Evolutionary conservation across 345 rosid genomes (phyloP).

Genomic region (Populus euphratica): DNA sequence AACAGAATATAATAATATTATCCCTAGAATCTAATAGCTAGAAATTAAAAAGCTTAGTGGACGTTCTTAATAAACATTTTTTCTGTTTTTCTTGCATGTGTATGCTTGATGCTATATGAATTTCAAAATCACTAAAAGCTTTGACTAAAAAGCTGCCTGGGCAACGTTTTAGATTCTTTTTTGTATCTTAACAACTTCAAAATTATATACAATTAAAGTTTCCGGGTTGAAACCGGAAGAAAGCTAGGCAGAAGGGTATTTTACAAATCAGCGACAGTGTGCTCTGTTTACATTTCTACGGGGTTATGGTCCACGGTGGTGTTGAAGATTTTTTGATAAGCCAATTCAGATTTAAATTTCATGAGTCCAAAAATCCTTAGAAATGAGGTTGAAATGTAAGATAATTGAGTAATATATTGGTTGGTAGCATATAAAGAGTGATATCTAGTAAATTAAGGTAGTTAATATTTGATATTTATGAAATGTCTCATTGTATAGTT

Average conservation of each 20-base stretch:
- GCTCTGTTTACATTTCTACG: not conserved
- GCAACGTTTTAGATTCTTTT: not conserved
- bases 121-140: not conserved
- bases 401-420: no score
- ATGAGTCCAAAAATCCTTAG: no score
- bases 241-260: not conserved
- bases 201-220: no score
- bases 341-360: no score
- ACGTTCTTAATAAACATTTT: not conserved
- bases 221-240: not conserved
- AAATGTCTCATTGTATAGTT: no score
- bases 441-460: no score
- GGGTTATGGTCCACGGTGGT: not conserved
- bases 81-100: not conserved
- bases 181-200: not conserved
- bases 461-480: no score
- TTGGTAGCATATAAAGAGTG: fast-evolving
- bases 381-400: no score
- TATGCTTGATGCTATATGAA: not conserved
- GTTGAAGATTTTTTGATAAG: not conserved
- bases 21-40: not conserved
- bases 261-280: not conserved
- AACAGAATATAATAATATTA: not conserved
- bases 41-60: not conserved
- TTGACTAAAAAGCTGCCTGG: not conserved